Evolutionary conservation across 176 grass and related monocot genomes (phyloP).

Genomic region (Avena insularis): DNA sequence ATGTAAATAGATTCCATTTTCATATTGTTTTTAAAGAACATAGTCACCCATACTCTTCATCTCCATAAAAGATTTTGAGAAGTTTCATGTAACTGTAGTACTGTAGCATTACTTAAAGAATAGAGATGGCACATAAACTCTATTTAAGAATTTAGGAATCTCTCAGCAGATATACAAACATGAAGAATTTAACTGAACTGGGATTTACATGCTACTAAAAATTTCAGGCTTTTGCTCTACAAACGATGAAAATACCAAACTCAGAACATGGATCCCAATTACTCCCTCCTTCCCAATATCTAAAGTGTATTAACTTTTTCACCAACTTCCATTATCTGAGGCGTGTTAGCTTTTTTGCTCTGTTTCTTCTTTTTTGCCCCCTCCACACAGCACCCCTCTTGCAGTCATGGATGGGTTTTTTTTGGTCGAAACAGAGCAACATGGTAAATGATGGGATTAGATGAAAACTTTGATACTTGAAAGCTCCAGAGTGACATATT

Average conservation of each 20-base stretch:
- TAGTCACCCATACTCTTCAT: not conserved
- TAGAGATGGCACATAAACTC: not conserved
- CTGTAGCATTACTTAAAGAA: not conserved
- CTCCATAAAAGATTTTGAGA: not conserved
- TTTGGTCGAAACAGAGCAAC: not conserved
- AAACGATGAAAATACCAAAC: not conserved
- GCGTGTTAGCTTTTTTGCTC: not conserved
- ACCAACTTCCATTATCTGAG: not conserved
- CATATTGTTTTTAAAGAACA: not conserved
- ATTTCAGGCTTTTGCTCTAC: conserved; percentile 14
- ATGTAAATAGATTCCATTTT: not conserved
- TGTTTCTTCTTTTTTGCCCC: not conserved
- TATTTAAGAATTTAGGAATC: conserved; percentile 12
- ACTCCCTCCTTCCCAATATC: conserved; percentile 5
- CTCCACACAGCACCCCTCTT: not conserved
- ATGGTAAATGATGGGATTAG: not conserved
- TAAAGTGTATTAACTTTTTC: not conserved
- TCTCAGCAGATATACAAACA: conserved; percentile 28
- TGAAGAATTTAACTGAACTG: not conserved
- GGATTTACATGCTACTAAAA: not conserved
- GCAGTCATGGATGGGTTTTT: not conserved
- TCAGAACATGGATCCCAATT: not conserved
- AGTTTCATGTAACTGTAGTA: conserved; percentile 14
- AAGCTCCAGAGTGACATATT: conserved; percentile 12
- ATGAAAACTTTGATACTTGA: conserved; percentile 19